A percentile compares a stretch with the other conserved stretches of the same genome.
These are phyloP conservation scores for Yarrowia galli DNA, from an alignment of 1,139 yeast species.

Conservation along the genomic window DNA sequence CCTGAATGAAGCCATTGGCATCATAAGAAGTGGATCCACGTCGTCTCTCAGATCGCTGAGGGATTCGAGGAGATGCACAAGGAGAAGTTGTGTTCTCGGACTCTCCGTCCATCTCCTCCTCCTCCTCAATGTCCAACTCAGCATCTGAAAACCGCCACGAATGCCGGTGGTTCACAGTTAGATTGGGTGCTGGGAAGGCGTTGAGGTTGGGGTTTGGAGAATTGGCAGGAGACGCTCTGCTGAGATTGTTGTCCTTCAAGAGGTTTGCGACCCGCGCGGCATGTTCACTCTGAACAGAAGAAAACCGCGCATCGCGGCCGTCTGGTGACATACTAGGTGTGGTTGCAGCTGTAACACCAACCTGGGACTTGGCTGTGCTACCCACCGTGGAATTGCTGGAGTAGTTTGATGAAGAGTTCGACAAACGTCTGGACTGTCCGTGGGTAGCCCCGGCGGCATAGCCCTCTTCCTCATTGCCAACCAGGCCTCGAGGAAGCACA, in stretches of 20 bases:
- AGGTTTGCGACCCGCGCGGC: constrained; percentile 29
- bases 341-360: constrained; percentile 22
- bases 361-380: constrained; percentile 24
- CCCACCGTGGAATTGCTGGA: constrained; percentile 27
- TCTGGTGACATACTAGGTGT: constrained; percentile 37
- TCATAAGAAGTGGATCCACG: constrained; percentile 17
- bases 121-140: constrained; percentile 30
- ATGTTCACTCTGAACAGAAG: constrained; percentile 22
- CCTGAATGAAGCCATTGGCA: background rate
- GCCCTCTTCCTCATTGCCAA: background rate
- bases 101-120: constrained; percentile 20
- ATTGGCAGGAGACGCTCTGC: constrained; percentile 20
- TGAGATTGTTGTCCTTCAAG: constrained; percentile 7
- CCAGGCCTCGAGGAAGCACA: background rate
- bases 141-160: constrained; percentile 33
- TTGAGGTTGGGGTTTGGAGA: constrained; percentile 15
- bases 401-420: constrained; percentile 37
- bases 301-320: constrained; percentile 13
- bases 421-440: background rate
- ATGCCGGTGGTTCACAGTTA: constrained; percentile 5
- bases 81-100: background rate
- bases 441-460: background rate
- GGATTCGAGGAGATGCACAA: constrained; percentile 8
- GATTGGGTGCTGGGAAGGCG: constrained; percentile 21
- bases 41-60: constrained; percentile 29